phyloP scores from a whole-genome alignment of 805 yeast genomes.

The Monosporozyma yasuniensis region DNA sequence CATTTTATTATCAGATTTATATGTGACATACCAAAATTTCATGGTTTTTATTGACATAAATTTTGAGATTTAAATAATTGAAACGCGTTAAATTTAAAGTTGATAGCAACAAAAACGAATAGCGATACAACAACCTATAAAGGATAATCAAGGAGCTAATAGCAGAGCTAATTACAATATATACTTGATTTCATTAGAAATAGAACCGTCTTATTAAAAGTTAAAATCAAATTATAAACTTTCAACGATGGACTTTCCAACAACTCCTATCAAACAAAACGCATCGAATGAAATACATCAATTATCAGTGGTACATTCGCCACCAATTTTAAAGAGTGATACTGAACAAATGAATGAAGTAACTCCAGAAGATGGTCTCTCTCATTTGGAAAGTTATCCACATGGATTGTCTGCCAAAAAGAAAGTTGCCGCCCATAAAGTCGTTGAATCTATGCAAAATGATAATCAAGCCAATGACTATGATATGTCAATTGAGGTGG shows the following conservation, averaged over 20 bases:
- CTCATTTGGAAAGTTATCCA: conserved; percentile 10
- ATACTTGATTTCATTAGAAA: too few relatives aligned
- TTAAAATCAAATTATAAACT: background rate
- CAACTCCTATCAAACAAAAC: background rate
- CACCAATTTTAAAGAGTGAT: background rate
- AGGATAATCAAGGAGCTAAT: too few relatives aligned
- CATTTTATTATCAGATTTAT: background rate
- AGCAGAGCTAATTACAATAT: too few relatives aligned
- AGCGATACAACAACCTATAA: too few relatives aligned
- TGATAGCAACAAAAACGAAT: background rate
- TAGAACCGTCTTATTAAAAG: too few relatives aligned
- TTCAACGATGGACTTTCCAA: background rate
- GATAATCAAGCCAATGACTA: conserved; percentile 1
- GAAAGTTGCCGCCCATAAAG: background rate
- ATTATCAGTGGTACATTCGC: background rate
- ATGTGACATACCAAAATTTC: background rate
- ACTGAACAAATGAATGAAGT: background rate
- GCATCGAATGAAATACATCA: background rate
- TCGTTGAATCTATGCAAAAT: background rate
- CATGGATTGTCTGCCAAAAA: conserved; percentile 15
- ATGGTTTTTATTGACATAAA: background rate
- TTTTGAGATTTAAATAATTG: background rate
- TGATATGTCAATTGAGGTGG: background rate
- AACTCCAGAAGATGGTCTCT: background rate
- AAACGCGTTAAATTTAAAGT: background rate